These are phyloP conservation scores for Cymbopogon citratus DNA, from an alignment of 176 grass and related monocot species.

Conservation along the genomic window DNA sequence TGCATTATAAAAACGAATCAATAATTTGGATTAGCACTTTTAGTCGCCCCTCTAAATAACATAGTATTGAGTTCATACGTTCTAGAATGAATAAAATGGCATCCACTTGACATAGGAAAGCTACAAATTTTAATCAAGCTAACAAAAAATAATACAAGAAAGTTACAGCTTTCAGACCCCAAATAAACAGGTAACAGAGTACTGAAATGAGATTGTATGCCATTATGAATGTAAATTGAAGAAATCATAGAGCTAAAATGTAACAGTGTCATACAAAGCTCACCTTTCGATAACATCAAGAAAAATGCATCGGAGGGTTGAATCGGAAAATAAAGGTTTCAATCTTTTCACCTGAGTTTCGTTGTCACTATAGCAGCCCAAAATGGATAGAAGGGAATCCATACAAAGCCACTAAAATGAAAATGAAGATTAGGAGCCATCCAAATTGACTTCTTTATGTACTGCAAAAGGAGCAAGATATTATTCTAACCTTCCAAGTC, in stretches of 20 bases:
- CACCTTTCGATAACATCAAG: slow-evolving; percentile 77
- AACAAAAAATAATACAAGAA: slow-evolving; percentile 7
- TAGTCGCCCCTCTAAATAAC: background rate
- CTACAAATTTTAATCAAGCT: slow-evolving; percentile 4
- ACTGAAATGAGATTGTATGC: background rate
- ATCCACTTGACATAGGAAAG: slow-evolving; percentile 11
- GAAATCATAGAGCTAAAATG: slow-evolving; percentile 3
- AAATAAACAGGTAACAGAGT: slow-evolving; percentile 5
- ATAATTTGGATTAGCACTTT: background rate
- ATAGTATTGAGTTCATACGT: background rate
- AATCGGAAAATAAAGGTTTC: slow-evolving; percentile 46
- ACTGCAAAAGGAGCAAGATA: background rate
- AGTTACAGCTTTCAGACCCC: background rate
- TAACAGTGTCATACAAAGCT: slow-evolving; percentile 5
- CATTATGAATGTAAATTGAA: background rate
- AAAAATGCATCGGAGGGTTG: slow-evolving; percentile 69
- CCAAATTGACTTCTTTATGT: background rate
- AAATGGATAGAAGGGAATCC: slow-evolving; percentile 64
- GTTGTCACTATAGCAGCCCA: slow-evolving; percentile 31
- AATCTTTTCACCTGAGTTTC: slow-evolving; percentile 21
- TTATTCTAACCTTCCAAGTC: slow-evolving; percentile 69
- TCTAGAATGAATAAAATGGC: background rate
- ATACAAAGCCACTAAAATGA: slow-evolving; percentile 84
- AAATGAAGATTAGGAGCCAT: slow-evolving; percentile 36
- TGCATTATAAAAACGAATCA: slow-evolving; percentile 1